Conservation (phyloP, 352 stramenopile genomes). For the Phytophthora europaea region DNA sequence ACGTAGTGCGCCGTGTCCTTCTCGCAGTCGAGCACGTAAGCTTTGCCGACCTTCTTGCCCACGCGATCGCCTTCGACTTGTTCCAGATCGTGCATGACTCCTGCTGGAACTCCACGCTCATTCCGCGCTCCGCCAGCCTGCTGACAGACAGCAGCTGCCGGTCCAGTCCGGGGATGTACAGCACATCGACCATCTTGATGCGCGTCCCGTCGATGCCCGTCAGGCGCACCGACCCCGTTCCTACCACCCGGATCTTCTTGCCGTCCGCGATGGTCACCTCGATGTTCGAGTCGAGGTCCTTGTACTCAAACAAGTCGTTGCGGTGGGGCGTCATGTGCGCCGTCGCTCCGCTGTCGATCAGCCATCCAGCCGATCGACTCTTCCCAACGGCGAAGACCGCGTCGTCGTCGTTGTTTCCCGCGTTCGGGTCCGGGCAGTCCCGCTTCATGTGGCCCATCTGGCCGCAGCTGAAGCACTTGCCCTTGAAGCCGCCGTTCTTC, state of each 20-base stretch:
- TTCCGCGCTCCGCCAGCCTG: background rate
- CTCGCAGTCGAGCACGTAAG: too few relatives aligned
- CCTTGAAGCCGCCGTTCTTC: background rate
- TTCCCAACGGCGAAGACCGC: background rate
- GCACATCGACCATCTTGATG: constrained; percentile 33
- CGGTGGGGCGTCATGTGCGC: background rate
- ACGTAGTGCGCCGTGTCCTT: too few relatives aligned
- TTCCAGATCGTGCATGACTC: too few relatives aligned
- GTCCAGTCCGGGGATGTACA: constrained; percentile 34
- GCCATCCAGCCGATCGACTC: too few relatives aligned
- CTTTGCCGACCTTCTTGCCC: too few relatives aligned
- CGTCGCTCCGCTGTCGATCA: background rate
- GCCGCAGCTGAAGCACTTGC: too few relatives aligned
- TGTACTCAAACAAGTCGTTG: background rate
- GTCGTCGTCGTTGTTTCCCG: background rate
- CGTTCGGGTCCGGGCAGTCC: background rate
- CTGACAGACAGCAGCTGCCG: background rate
- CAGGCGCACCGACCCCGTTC: background rate
- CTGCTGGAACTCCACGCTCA: too few relatives aligned
- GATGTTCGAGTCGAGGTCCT: background rate
- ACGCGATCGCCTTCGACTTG: too few relatives aligned
- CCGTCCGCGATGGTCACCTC: background rate
- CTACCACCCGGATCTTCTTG: background rate
- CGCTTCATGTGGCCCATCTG: too few relatives aligned
- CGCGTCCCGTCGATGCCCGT: constrained; percentile 11